Conservation (phyloP, 495 filamentous ascomycete species). For the Trichoderma orchidacearum region DNA sequence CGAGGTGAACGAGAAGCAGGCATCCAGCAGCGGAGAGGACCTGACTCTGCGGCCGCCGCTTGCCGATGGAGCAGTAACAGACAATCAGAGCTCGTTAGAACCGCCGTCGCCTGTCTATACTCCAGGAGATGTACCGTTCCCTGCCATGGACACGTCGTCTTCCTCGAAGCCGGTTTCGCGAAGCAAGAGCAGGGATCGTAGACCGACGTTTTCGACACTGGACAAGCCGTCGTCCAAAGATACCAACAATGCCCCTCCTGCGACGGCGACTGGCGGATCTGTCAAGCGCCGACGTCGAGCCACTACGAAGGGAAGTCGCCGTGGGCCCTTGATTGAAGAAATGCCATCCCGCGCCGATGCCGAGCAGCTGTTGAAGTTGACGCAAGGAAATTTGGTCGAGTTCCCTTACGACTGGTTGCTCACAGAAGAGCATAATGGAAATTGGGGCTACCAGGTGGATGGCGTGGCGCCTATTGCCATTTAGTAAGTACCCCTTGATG, state of each 20-base stretch:
- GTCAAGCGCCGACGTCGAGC: slow-evolving; percentile 47
- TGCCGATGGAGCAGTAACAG: neutral
- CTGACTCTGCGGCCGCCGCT: neutral
- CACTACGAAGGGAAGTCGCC: slow-evolving; percentile 61
- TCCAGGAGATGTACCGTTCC: slow-evolving; percentile 14
- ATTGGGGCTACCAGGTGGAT: slow-evolving; percentile 95
- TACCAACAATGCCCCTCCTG: slow-evolving; percentile 11
- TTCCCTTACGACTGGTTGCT: slow-evolving; percentile 94
- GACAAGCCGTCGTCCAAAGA: slow-evolving; percentile 20
- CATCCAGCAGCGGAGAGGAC: neutral
- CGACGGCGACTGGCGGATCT: slow-evolving; percentile 12
- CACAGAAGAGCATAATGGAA: slow-evolving; percentile 79
- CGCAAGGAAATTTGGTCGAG: slow-evolving; percentile 77
- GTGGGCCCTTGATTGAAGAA: slow-evolving; percentile 49
- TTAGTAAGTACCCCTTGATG: slow-evolving; percentile 53
- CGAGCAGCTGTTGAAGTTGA: slow-evolving; percentile 65
- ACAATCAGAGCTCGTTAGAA: neutral
- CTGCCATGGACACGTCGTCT: slow-evolving; percentile 8
- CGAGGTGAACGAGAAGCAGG: neutral
- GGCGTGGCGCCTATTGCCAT: slow-evolving; percentile 93
- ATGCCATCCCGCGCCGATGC: slow-evolving; percentile 52
- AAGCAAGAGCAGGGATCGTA: slow-evolving; percentile 21
- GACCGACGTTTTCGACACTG: slow-evolving; percentile 27
- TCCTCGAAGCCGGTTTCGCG: slow-evolving; percentile 5
- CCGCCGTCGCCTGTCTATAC: slow-evolving; percentile 13